These are phyloP conservation scores for Arthrobotrys megalospora DNA, from an alignment of 2,329 filamentous ascomycete genomes.

Conservation along the genomic window DNA sequence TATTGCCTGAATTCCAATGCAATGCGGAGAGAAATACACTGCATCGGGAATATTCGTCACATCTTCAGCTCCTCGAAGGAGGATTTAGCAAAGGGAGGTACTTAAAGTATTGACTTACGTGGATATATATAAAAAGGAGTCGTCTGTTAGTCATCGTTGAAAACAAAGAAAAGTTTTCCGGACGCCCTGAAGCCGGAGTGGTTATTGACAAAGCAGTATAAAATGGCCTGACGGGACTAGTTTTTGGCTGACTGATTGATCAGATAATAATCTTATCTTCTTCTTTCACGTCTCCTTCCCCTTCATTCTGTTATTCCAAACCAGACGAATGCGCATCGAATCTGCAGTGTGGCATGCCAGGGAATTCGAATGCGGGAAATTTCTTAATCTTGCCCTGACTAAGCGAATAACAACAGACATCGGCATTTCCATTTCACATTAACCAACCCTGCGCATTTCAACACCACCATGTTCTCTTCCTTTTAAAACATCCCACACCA, in stretches of 20 bases:
- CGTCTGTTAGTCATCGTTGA: neutral
- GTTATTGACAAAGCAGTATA: neutral
- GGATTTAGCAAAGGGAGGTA: too few relatives aligned
- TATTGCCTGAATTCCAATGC: conserved; percentile 22
- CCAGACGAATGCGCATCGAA: neutral
- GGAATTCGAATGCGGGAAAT: neutral
- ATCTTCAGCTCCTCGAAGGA: too few relatives aligned
- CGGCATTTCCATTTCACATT: neutral
- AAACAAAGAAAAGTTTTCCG: conserved; percentile 7
- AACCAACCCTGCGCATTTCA: neutral
- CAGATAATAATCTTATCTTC: conserved; percentile 17
- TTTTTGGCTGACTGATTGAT: conserved; percentile 2
- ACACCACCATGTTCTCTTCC: conserved; percentile 5
- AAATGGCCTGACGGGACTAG: too few relatives aligned
- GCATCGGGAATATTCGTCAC: conserved; percentile 29
- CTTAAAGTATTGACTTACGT: too few relatives aligned
- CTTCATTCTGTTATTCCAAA: neutral
- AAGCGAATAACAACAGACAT: conserved; percentile 7
- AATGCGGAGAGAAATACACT: neutral
- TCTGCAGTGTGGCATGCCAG: neutral
- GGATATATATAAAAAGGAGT: too few relatives aligned
- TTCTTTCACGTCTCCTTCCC: too few relatives aligned
- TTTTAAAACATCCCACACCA: neutral
- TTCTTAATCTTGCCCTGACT: conserved; percentile 14
- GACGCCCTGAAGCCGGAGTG: conserved; percentile 7